phyloP scores from a whole-genome alignment of 2,329 filamentous ascomycete species.

The Colletotrichum lupini region DNA sequence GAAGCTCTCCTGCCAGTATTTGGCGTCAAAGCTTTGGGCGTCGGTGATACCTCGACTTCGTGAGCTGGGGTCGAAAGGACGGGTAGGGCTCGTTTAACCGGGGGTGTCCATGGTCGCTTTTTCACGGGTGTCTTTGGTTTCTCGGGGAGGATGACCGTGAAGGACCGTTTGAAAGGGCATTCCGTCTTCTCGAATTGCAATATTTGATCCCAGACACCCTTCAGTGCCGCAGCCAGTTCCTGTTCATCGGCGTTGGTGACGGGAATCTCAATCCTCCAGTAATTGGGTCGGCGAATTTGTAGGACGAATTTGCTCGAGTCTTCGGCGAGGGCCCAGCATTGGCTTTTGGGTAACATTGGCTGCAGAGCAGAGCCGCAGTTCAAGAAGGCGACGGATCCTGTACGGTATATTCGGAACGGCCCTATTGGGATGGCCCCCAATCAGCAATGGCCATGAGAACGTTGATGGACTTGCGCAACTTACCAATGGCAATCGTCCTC shows the following conservation, averaged over 20 bases:
- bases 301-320: slow-evolving; percentile 85
- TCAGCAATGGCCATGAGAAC: background rate
- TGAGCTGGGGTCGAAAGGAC: slow-evolving; percentile 46
- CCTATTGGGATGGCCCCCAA: slow-evolving; percentile 56
- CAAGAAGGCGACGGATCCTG: slow-evolving; percentile 88
- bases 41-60: slow-evolving; percentile 46
- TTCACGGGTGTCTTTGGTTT: slow-evolving; percentile 72
- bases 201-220: slow-evolving; percentile 75
- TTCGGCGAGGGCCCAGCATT: slow-evolving; percentile 93
- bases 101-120: slow-evolving; percentile 74
- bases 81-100: slow-evolving; percentile 49
- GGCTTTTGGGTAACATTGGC: slow-evolving; percentile 88
- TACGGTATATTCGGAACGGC: slow-evolving; percentile 84
- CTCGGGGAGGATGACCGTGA: slow-evolving; percentile 79
- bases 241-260: slow-evolving; percentile 72
- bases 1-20: slow-evolving; percentile 24
- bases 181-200: slow-evolving; percentile 88
- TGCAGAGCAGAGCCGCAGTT: slow-evolving; percentile 87
- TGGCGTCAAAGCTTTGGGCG: slow-evolving; percentile 26
- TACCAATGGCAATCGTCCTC: slow-evolving; percentile 82
- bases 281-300: slow-evolving; percentile 83
- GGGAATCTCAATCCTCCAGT: slow-evolving; percentile 91
- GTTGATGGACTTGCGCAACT: slow-evolving; percentile 39
- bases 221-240: slow-evolving; percentile 73
- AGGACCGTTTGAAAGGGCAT: slow-evolving; percentile 85